Conservation (phyloP, 139 green algal species). For the Desmodesmus armatus region DNA sequence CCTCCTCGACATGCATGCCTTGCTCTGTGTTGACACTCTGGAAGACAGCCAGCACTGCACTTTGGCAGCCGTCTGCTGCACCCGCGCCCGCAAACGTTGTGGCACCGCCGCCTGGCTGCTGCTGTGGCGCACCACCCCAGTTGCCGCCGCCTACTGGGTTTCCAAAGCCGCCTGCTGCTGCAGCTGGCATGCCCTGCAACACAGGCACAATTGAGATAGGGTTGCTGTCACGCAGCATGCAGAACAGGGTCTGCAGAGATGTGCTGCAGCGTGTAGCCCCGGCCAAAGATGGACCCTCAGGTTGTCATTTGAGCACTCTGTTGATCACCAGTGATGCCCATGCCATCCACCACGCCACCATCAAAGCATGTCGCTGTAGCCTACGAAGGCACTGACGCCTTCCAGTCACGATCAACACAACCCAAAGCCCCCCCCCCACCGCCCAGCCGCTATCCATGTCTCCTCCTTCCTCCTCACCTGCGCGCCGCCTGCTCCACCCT, state of each 20-base stretch:
- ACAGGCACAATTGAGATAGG: too few species aligned
- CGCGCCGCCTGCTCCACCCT: slow-evolving; percentile 51
- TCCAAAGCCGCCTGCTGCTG: slow-evolving; percentile 16
- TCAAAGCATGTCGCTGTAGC: not conserved
- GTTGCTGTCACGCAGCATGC: too few species aligned
- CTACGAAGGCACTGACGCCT: too few species aligned
- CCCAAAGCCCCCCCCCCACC: too few species aligned
- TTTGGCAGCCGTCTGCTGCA: slow-evolving; percentile 11
- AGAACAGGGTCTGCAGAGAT: too few species aligned
- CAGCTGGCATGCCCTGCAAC: too few species aligned
- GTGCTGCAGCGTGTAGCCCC: too few species aligned
- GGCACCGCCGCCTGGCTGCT: slow-evolving; percentile 22
- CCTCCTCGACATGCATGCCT: slow-evolving; percentile 39
- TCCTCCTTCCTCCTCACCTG: not conserved
- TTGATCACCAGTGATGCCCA: slow-evolving; percentile 28
- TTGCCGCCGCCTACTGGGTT: too few species aligned
- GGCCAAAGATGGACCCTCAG: too few species aligned
- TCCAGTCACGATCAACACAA: too few species aligned
- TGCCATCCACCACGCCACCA: not conserved
- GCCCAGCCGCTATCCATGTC: too few species aligned
- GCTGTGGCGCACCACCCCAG: slow-evolving; percentile 37
- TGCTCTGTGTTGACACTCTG: not conserved
- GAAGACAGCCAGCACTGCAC: slow-evolving; percentile 28
- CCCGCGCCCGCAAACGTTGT: slow-evolving; percentile 8
- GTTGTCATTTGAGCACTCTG: too few species aligned